Evolutionary conservation across 2,329 filamentous ascomycete species (phyloP), one percentile per base, ranked within the genome.

Genomic region (Plenodomus tracheiphilus): DNA sequence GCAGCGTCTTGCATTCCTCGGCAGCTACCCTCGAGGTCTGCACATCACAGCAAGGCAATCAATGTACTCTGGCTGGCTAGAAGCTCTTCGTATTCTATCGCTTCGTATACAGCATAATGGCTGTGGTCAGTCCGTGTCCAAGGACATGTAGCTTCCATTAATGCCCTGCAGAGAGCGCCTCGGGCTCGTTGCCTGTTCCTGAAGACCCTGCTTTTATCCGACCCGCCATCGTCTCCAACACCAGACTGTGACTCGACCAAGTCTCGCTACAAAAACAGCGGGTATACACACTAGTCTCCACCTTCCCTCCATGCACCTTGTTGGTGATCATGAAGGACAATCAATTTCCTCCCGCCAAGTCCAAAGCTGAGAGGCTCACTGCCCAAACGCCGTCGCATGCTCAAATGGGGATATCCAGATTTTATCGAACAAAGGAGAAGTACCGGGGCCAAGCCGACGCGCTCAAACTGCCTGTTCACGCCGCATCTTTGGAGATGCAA

Each of bases 401-500:
- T 61, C 43, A 46, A 20, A 22, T 39, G 46, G 52, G 56, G 56
- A 61, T 58, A 64, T 64, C 58, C 59, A 58, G 43, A 50, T 49
- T 36, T 43, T 50, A 46, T 52, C 43, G 41, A 56, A 58, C 47
- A 52, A 56, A 53, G 7, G 47, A 54, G 20, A 56, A 32, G 28
- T 32, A 32, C 28, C 28, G 28, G 8, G 6, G 15, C 8, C 28
- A 15, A 10, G 28, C 28, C 28, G 28, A 15, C 28, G 18, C 38
- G 11, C 32, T 47, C 43, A 61, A 36, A 46, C 49, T 25, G 46
- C 54, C 43, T 59, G 56, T 21, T 51, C 53, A 34, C 59, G 54
- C 21, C 65, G 62, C 43, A 66, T 49, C 57, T 64, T 69, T 2
- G 65, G 46, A 22, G 46, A 60, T 19, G 56, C 51, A 30, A 73